Base-by-base conservation (phyloP, 495 filamentous ascomycete genomes). In the Xylaria curta region DNA sequence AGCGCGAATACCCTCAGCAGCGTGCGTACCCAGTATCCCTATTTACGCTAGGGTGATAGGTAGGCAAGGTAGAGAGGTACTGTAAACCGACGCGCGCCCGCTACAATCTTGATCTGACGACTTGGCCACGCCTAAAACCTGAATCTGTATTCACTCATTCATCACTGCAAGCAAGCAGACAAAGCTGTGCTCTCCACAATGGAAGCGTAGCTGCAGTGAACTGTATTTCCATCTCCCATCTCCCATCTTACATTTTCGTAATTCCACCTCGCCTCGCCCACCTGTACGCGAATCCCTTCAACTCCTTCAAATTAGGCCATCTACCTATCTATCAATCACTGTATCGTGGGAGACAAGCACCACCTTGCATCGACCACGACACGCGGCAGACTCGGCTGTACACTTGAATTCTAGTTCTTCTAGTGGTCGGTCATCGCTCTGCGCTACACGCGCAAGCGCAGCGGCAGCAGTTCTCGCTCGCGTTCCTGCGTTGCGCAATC, bases 111-210 rank as follows among this genome's bases (percentile, higher is more conserved):
- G 42, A 53, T 66, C 49, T 64, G 60, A 71, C 47, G 47, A 71
- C 60, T 64, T 60, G 60, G 59, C 60, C 60, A 65, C 36, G 24
- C 46, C 60, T 47, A 64, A 70, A 69, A 38, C 28, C 26, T 38
- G 49, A 42, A n/a, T 56, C 36, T 38, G 6, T 38, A 31, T 38
- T 38, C 36, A 38, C 36, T 38, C 33, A 3, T 6, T 38, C 17
- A 44, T 44, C 49, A 24, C 42, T 1, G 24, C 62, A n/a, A n/a
- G n/a, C 44, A 49, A 26, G n/a, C 69, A 38, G 59, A 63, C 40
- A 61, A 61, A 53, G 68, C 68, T 36, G 28, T 28, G 42, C 59
- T 36, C 26, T 38, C 58, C 68, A 64, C 59, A 53, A 64, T 64
- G 68, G 44, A 53, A 42, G 56, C 49, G 33, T 70, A 62, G 44